Conservation (phyloP, 1,284 basidiomycete genomes). For the Kalmanozyma brasiliensis region DNA sequence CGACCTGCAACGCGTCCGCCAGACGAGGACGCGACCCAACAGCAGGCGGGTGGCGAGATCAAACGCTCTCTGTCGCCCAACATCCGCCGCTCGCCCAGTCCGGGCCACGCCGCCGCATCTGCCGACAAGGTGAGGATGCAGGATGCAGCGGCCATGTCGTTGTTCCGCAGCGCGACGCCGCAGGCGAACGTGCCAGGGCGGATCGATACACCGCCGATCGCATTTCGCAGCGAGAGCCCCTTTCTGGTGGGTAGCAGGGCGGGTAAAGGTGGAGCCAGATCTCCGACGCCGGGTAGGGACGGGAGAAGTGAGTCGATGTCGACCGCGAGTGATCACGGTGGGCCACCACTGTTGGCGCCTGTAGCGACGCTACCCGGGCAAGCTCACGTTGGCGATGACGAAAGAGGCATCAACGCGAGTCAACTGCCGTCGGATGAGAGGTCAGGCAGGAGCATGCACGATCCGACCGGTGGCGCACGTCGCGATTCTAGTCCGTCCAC, state of each 20-base stretch:
- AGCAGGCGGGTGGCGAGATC: slow-evolving; percentile 1
- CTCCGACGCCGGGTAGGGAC: background rate
- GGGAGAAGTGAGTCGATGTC: background rate
- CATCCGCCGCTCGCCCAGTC: slow-evolving; percentile 22
- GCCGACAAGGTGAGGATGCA: slow-evolving; percentile 40
- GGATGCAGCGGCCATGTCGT: slow-evolving; percentile 42
- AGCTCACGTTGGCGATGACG: background rate
- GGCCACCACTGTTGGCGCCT: slow-evolving; percentile 30
- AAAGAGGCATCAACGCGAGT: no score
- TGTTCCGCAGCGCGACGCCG: slow-evolving; percentile 34
- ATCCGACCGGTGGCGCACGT: slow-evolving; percentile 1
- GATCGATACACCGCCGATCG: slow-evolving; percentile 34
- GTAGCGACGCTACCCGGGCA: slow-evolving; percentile 16
- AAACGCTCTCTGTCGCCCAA: slow-evolving; percentile 16
- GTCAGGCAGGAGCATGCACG: background rate
- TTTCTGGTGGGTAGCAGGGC: slow-evolving; percentile 2
- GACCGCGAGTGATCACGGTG: background rate
- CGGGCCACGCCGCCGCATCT: slow-evolving; percentile 1
- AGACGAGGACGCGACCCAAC: slow-evolving; percentile 11
- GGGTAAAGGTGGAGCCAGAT: slow-evolving; percentile 5
- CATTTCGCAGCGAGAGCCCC: slow-evolving; percentile 16
- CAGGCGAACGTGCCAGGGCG: slow-evolving; percentile 38
- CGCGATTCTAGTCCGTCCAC: slow-evolving; percentile 28
- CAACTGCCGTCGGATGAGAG: background rate
- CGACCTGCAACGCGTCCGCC: slow-evolving; percentile 1